A percentile compares a stretch with the other conserved stretches of the same genome.
Conservation (phyloP, 441 rosid genomes). For the Adansonia grandidieri region DNA sequence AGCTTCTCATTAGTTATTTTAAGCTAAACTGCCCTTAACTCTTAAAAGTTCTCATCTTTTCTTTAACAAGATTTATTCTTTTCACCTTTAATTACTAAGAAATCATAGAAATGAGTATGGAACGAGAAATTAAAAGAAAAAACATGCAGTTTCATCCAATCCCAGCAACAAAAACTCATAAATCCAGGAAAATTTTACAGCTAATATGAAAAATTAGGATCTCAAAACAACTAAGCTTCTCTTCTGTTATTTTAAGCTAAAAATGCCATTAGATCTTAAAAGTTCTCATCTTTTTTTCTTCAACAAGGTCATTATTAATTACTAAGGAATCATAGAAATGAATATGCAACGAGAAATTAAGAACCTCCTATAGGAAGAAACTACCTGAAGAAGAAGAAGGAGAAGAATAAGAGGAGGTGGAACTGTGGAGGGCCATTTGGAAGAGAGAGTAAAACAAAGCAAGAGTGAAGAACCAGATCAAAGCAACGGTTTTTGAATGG, state of each 20-base stretch:
- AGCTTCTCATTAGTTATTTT: neutral
- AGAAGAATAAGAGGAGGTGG: slow-evolving; percentile 36
- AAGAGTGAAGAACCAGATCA: slow-evolving; percentile 62
- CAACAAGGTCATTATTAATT: neutral
- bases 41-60: neutral
- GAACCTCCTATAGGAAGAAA: neutral
- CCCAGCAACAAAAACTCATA: neutral
- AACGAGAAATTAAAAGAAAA: too few relatives aligned
- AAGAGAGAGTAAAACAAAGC: slow-evolving; percentile 53
- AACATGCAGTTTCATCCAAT: too few relatives aligned
- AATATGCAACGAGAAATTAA: neutral
- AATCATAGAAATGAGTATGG: slow-evolving; percentile 2
- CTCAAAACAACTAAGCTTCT: too few relatives aligned
- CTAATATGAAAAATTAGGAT: neutral
- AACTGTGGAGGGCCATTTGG: slow-evolving; percentile 53
- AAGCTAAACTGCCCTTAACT: neutral
- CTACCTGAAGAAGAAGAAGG: slow-evolving; percentile 43
- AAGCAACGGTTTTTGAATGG: slow-evolving; percentile 47
- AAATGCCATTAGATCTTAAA: neutral
- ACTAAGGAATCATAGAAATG: slow-evolving; percentile 3
- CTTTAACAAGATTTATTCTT: neutral
- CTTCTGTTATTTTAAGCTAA: neutral
- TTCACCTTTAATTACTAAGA: neutral
- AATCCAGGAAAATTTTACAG: neutral
- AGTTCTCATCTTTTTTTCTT: neutral